A percentile compares a stretch with the other conserved stretches of the same genome.
Evolutionary conservation across 257 asterid genomes (phyloP).

Genomic region (Orobanche coerulescens): DNA sequence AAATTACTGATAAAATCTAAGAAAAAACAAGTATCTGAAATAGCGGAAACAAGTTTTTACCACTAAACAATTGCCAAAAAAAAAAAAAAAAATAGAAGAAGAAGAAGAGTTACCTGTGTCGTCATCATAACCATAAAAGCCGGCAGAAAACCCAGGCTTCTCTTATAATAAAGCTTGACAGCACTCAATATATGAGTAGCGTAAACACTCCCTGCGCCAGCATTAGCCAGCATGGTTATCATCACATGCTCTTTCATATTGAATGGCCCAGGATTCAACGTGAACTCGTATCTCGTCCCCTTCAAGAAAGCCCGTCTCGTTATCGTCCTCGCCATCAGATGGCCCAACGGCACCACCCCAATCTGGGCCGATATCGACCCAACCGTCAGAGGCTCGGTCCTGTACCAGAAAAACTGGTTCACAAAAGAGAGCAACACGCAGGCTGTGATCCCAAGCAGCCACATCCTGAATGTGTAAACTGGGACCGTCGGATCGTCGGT

Average conservation of each 20-base stretch:
- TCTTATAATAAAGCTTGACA: constrained; percentile 52
- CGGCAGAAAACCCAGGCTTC: constrained; percentile 45
- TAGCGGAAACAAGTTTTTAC: too few relatives aligned
- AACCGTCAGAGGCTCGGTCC: constrained; percentile 67
- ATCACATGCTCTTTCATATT: constrained; percentile 84
- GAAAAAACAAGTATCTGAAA: too few relatives aligned
- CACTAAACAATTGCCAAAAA: too few relatives aligned
- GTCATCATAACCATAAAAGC: constrained; percentile 38
- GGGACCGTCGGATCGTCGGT: constrained; percentile 64
- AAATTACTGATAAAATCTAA: too few relatives aligned
- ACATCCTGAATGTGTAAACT: constrained; percentile 73
- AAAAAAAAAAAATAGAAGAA: too few relatives aligned
- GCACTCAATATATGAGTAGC: constrained; percentile 76
- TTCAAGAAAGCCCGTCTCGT: constrained; percentile 44
- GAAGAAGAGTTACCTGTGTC: constrained; percentile 43
- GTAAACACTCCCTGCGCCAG: constrained; percentile 75
- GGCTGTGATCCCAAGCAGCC: constrained; percentile 67
- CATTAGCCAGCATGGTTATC: constrained; percentile 77
- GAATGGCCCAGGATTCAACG: constrained; percentile 75
- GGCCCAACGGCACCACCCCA: constrained; percentile 84
- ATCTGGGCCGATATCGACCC: constrained; percentile 87
- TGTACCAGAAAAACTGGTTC: constrained; percentile 88
- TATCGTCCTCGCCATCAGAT: constrained; percentile 74
- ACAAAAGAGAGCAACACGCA: constrained; percentile 66
- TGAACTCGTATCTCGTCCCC: constrained; percentile 60